Evolutionary conservation across 225 moss, liverwort and hornwort genomes (phyloP).

Genomic region (Sphagnum tenellum): DNA sequence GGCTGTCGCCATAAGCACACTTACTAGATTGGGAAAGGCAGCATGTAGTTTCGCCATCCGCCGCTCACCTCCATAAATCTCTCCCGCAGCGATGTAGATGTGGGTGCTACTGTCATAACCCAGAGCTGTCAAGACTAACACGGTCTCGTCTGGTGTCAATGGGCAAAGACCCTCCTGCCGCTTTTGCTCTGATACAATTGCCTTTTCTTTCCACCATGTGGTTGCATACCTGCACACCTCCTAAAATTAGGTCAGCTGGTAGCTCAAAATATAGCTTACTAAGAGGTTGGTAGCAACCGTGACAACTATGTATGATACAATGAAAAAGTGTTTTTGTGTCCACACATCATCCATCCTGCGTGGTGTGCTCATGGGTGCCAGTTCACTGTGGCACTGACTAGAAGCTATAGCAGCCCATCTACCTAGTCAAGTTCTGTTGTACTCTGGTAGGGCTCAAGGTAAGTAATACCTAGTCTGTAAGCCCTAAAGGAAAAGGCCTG

Average conservation of each 20-base stretch:
- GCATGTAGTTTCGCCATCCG: slow-evolving; percentile 31
- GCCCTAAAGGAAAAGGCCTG: no score
- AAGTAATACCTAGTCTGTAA: no score
- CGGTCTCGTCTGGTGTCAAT: slow-evolving; percentile 49
- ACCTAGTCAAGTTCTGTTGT: no score
- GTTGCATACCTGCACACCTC: no score
- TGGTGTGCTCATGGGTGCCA: no score
- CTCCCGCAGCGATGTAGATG: slow-evolving; percentile 49
- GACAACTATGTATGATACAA: no score
- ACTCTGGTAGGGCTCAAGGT: no score
- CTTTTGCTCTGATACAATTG: slow-evolving; percentile 12
- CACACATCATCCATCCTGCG: slow-evolving; percentile 8
- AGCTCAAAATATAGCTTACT: no score
- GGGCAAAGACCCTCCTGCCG: slow-evolving; percentile 58
- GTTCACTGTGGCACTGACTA: no score
- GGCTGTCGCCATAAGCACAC: slow-evolving; percentile 6
- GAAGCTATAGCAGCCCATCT: neutral
- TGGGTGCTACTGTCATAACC: slow-evolving; percentile 30
- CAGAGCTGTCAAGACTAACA: slow-evolving; percentile 34
- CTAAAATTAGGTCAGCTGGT: no score
- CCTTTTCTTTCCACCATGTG: no score
- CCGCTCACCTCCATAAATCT: slow-evolving; percentile 24
- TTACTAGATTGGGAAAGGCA: slow-evolving; percentile 55
- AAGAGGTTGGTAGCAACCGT: no score
- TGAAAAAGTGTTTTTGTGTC: slow-evolving; percentile 1